Conservation (phyloP, 371 early-diverging fungal species). For the Astathelohania contejeani region DNA sequence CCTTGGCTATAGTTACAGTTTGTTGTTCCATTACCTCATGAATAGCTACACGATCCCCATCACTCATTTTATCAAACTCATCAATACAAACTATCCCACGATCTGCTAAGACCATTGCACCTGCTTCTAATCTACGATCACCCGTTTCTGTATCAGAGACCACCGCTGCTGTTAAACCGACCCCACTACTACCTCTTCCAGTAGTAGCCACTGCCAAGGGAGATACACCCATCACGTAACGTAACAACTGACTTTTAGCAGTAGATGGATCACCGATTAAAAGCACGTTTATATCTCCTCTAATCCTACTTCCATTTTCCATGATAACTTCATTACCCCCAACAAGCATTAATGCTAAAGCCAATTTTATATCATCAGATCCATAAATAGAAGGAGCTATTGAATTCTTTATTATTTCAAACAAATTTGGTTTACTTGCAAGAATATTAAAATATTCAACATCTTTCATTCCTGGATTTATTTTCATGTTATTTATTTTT, state of each 20-base stretch:
- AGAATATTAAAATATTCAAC: slow-evolving; percentile 65
- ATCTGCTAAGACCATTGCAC: slow-evolving; percentile 97
- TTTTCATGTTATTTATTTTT: slow-evolving; percentile 55
- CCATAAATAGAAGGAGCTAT: slow-evolving; percentile 92
- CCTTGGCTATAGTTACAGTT: slow-evolving; percentile 85
- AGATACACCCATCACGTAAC: slow-evolving; percentile 68
- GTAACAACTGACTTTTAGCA: slow-evolving; percentile 79
- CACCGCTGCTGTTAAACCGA: slow-evolving; percentile 85
- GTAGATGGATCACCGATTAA: slow-evolving; percentile 89
- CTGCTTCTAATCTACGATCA: slow-evolving; percentile 81
- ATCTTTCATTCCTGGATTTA: slow-evolving; percentile 59
- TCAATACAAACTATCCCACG: slow-evolving; percentile 95
- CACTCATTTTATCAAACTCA: slow-evolving; percentile 99
- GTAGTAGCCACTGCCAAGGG: slow-evolving; percentile 79
- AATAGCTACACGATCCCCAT: slow-evolving; percentile 89
- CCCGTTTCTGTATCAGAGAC: slow-evolving; percentile 66
- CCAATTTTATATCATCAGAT: slow-evolving; percentile 81
- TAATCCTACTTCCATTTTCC: slow-evolving; percentile 74
- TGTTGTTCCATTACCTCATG: slow-evolving; percentile 99
- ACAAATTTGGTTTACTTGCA: slow-evolving; percentile 57
- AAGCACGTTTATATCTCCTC: slow-evolving; percentile 85
- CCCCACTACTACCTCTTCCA: slow-evolving; percentile 84
- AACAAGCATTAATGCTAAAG: slow-evolving; percentile 70
- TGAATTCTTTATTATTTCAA: slow-evolving; percentile 66
- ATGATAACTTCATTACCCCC: slow-evolving; percentile 85